Evolutionary conservation across 257 asterid species (phyloP).

Genomic region (Salvia miltiorrhiza): DNA sequence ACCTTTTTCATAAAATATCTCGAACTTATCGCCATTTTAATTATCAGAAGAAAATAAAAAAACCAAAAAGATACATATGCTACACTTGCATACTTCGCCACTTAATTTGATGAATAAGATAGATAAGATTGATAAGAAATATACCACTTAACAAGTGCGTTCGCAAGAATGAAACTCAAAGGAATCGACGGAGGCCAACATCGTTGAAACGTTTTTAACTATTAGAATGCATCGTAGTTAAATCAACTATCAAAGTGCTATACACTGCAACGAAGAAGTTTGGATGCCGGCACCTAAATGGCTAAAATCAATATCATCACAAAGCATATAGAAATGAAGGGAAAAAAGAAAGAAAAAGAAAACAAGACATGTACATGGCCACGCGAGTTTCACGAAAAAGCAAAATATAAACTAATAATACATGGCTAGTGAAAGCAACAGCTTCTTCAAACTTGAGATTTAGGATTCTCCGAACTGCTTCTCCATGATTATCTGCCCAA

Average conservation of each 20-base stretch:
- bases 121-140: no score
- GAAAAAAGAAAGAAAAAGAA: not conserved
- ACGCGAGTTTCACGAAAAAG: not conserved
- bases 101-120: no score
- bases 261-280: constrained; percentile 25
- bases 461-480: constrained; percentile 60
- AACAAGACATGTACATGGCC: constrained; percentile 22
- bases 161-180: no score
- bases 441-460: constrained; percentile 15
- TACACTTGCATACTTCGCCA: no score
- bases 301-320: not conserved
- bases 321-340: not conserved
- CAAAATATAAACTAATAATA: not conserved
- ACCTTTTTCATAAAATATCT: no score
- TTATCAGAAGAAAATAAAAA: no score
- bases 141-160: no score
- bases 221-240: not conserved
- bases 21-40: no score
- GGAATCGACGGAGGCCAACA: no score
- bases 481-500: constrained; percentile 71
- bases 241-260: constrained; percentile 16
- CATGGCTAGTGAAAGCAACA: constrained; percentile 6
- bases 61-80: no score
- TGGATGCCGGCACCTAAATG: constrained; percentile 22
- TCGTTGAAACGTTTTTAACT: not conserved